These are phyloP conservation scores for Dalbergia cochinchinensis DNA, from an alignment of 306 rosid genomes.

Conservation along the genomic window DNA sequence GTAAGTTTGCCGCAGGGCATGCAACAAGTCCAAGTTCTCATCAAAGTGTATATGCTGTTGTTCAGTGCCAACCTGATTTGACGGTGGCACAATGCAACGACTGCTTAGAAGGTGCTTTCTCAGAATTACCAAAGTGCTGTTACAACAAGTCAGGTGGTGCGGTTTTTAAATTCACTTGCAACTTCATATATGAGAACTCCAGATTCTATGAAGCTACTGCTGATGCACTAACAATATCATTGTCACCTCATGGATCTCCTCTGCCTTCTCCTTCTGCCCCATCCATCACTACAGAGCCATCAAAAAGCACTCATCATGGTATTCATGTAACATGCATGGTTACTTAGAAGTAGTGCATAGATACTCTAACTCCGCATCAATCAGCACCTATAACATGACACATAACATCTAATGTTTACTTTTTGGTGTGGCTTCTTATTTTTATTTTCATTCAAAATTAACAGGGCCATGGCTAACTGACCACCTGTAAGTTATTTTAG, in stretches of 20 bases:
- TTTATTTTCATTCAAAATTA: not conserved
- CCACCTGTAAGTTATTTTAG: no score
- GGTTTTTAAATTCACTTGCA: constrained; percentile 41
- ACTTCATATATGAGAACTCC: constrained; percentile 12
- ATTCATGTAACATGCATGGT: not conserved
- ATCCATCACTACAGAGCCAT: not conserved
- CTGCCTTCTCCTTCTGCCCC: not conserved
- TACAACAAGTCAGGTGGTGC: not conserved
- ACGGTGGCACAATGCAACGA: constrained; percentile 15
- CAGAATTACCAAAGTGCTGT: constrained; percentile 9
- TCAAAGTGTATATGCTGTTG: constrained; percentile 31
- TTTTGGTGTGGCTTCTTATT: not conserved
- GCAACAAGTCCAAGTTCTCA: not conserved
- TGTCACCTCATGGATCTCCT: constrained; percentile 7
- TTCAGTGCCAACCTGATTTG: constrained; percentile 57
- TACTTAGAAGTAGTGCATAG: not conserved
- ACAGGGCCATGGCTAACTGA: not conserved
- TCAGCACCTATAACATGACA: not conserved
- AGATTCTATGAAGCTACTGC: constrained; percentile 17
- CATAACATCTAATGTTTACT: not conserved
- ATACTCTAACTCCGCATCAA: not conserved
- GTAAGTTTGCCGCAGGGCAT: constrained; percentile 35
- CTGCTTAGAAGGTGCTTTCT: constrained; percentile 31
- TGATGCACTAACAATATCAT: not conserved
- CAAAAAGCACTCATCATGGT: not conserved